Base-by-base conservation (phyloP, 73 alveolate genomes). In the Paramecium pentaurelia region DNA sequence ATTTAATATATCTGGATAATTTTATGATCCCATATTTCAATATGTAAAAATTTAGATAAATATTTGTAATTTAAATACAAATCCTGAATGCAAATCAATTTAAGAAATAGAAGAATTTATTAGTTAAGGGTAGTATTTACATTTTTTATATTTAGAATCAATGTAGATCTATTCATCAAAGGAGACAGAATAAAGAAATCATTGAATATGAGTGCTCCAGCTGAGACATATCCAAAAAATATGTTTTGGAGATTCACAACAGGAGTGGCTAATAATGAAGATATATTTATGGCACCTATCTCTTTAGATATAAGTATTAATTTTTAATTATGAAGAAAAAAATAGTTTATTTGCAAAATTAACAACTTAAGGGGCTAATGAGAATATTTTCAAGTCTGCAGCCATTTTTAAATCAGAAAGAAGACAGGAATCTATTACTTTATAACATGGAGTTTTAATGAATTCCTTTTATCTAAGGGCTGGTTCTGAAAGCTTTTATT, bases 221-320 rank as follows among this genome's bases (percentile, higher is more conserved):
- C 47, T 7, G 84, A 64, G 4, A 34, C 84, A 10, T 73, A 37
- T 73, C 87, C 87, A 16, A 38, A 34, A 22, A 73, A 73, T 38
- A 1, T 73, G 37, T 73, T 12, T 38, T 73, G 60, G 60, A 73
- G 60, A 73, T 73, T 73, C 4, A 38, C 60, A 36, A 38, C 60
- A 4, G 87, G 87, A 73, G 36, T 73, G 16, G 54, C 60, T 6
- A 73, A 38, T 18, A 73, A 73, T 73, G 87, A 73, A 36, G 87
- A 73, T 40, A 37, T 73, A 16, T 73, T 37, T 73, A 38, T 73
- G 47, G 47, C 37, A 22, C 87, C 87, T 12, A 37, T 73, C 8
- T 20, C 34, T 10, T 40, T 73, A 5, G 34, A 44, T 37, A 73
- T 30, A 30, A 37, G 60, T 37, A 54, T 54, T 54, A 73, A 4